Evolutionary conservation across 495 filamentous ascomycete species (phyloP).

Genomic region (Lasiosphaeria miniovina): DNA sequence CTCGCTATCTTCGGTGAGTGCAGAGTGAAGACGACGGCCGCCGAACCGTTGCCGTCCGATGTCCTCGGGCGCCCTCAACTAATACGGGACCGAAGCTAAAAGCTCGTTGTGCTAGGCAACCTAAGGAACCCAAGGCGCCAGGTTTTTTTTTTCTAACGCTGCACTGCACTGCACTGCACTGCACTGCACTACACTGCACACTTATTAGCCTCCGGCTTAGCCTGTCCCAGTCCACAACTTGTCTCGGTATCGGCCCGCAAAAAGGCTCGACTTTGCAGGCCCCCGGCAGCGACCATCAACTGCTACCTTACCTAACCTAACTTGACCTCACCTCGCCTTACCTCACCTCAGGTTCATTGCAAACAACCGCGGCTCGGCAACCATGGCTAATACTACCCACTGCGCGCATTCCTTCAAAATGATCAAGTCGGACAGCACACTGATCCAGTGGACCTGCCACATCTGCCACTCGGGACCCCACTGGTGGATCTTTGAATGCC

Average conservation of each 20-base stretch:
- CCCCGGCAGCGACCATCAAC: neutral
- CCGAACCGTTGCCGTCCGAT: no score
- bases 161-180: no score
- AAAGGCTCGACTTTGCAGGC: neutral
- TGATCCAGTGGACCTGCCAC: conserved; percentile 75
- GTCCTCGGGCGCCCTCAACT: no score
- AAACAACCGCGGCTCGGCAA: conserved; percentile 1
- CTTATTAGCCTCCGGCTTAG: conserved; percentile 1
- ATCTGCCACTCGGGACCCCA: conserved; percentile 75
- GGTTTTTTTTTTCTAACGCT: no score
- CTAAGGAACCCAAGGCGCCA: no score
- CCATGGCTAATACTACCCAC: conserved; percentile 61
- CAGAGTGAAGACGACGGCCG: no score
- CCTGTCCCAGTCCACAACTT: neutral
- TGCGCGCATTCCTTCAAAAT: conserved; percentile 72
- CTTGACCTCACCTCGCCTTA: no score
- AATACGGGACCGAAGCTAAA: no score
- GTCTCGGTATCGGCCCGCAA: conserved; percentile 10
- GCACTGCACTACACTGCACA: neutral
- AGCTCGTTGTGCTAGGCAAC: no score
- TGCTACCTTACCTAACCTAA: no score
- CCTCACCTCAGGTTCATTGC: neutral
- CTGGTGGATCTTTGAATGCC: conserved; percentile 80
- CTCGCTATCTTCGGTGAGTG: no score
- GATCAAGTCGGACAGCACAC: conserved; percentile 71